Evolutionary conservation across 176 grass and related monocot species (phyloP).

Genomic region (Zea luxurians): DNA sequence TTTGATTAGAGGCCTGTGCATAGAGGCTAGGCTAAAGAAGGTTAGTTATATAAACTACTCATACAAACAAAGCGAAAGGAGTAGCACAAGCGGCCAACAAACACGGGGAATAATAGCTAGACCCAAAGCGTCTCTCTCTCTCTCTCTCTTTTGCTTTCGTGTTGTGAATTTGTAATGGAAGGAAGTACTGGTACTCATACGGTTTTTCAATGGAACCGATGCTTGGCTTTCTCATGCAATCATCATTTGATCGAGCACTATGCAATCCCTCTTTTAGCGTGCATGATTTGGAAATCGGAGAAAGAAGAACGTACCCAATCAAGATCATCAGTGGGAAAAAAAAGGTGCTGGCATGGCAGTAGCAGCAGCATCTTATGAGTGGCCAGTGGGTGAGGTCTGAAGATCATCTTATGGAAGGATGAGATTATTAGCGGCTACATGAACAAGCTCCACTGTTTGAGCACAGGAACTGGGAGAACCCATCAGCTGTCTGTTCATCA

Average conservation of each 20-base stretch:
- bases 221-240: constrained; percentile 19
- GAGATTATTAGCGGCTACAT: not conserved
- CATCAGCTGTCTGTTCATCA: no score
- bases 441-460: not conserved
- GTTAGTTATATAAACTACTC: not conserved
- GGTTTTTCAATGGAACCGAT: not conserved
- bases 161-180: no score
- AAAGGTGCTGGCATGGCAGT: not conserved
- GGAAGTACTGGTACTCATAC: no score
- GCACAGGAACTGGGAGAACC: no score
- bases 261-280: constrained; percentile 24
- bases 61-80: constrained; percentile 38
- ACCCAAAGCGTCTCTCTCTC: constrained; percentile 10
- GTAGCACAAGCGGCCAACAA: constrained; percentile 35
- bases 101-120: constrained; percentile 38
- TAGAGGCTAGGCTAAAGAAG: constrained; percentile 8
- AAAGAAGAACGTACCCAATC: not conserved
- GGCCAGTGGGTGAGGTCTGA: not conserved
- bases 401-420: no score
- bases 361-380: constrained; percentile 3
- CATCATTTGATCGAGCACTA: constrained; percentile 32
- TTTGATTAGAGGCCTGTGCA: not conserved
- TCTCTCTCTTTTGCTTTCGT: no score
- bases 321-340: not conserved
- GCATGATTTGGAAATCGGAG: constrained; percentile 21